Percentiles rank a stretch among this genome's conserved stretches.
Conservation (phyloP, 345 rosid species). For the thale cress (Arabidopsis thaliana) region TAIR10.1 NC_003070.9:9886001-9886500, state of each 20-base stretch:
- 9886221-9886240: background rate
- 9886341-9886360: background rate
- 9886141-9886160: conserved; percentile 23
- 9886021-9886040: conserved; percentile 40
- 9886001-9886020: conserved; percentile 2
- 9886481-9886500: conserved; percentile 27
- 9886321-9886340: conserved; percentile 1
- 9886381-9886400: background rate
- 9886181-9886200: background rate
- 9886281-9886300: conserved; percentile 27
- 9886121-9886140: conserved; percentile 33
- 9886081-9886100: conserved; percentile 41
- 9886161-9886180: background rate
- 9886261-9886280: conserved; percentile 31
- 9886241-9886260: conserved; percentile 28
- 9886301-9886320: background rate
- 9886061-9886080: conserved; percentile 40
- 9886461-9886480: background rate
- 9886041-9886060: conserved; percentile 38
- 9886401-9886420: background rate
- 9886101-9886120: conserved; percentile 36
- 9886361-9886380: background rate
- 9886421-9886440: background rate
- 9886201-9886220: conserved; percentile 10
- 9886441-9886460: background rate